These are phyloP conservation scores for Trichoderma endophyticum DNA, from an alignment of 2,329 filamentous ascomycete genomes.

Conservation along the genomic window DNA sequence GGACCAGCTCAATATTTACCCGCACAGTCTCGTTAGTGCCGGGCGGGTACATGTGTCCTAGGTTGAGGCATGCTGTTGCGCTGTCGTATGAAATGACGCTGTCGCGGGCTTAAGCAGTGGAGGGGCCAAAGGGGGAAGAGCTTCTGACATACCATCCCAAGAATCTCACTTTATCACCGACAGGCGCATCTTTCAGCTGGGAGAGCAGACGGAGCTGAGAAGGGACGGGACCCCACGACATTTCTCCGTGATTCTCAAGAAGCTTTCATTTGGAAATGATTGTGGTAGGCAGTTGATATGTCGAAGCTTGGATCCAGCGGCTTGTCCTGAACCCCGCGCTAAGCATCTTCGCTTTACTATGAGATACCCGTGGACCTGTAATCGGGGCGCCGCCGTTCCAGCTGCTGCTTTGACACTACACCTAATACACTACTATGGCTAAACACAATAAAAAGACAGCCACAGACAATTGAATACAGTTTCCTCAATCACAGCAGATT, in stretches of 20 bases:
- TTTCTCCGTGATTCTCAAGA: conserved; percentile 25
- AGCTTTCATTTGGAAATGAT: neutral
- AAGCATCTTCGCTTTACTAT: neutral
- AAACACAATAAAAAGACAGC: neutral
- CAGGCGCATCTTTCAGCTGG: conserved; percentile 48
- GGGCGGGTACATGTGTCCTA: conserved; percentile 65
- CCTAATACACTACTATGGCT: neutral
- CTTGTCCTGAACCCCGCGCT: neutral
- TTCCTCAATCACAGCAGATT: too few species aligned
- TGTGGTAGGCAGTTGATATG: neutral
- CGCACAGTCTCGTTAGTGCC: conserved; percentile 46
- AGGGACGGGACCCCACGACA: conserved; percentile 60
- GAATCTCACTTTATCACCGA: conserved; percentile 81
- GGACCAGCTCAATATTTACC: conserved; percentile 70
- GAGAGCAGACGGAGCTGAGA: conserved; percentile 64
- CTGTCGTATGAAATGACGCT: conserved; percentile 53
- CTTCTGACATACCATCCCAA: conserved; percentile 72
- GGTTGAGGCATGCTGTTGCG: conserved; percentile 56
- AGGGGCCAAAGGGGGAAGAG: neutral
- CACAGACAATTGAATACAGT: too few species aligned
- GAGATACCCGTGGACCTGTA: too few species aligned
- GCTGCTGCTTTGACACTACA: neutral
- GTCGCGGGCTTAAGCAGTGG: conserved; percentile 14
- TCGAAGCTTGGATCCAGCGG: neutral
- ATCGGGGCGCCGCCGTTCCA: neutral